phyloP scores from a whole-genome alignment of 768 basidiomycete genomes.

The Suillus sp. region DNA sequence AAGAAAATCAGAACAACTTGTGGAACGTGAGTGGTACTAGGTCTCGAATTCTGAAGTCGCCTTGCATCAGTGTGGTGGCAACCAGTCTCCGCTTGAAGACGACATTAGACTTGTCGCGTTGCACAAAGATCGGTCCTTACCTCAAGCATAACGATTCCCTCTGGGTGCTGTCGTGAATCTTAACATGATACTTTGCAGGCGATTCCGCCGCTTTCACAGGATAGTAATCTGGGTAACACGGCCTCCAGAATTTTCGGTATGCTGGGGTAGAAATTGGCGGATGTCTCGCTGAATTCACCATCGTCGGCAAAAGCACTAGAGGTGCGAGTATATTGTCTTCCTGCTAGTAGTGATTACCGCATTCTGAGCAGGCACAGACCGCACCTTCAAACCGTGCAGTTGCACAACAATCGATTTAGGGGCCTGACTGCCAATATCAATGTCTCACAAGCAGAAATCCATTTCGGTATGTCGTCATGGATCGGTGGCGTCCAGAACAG shows the following conservation, averaged over 20 bases:
- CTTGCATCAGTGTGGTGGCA: not conserved
- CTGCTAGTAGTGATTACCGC: conserved; percentile 42
- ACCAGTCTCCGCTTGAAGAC: not conserved
- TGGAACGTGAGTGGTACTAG: not conserved
- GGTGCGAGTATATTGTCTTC: conserved; percentile 46
- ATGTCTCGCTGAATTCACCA: conserved; percentile 35
- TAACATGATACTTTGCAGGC: not conserved
- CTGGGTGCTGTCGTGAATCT: not conserved
- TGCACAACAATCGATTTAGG: conserved; percentile 46
- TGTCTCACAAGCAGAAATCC: conserved; percentile 19
- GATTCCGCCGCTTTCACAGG: not conserved
- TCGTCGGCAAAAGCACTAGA: conserved; percentile 45
- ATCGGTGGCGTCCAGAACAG: not conserved
- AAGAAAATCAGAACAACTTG: not conserved
- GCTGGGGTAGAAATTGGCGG: conserved; percentile 30
- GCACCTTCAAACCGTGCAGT: conserved; percentile 43
- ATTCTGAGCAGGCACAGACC: conserved; percentile 31
- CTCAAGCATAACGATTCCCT: not conserved
- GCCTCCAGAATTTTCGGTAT: not conserved
- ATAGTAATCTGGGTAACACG: not conserved
- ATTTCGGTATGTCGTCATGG: conserved; percentile 31
- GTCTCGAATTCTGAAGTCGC: not conserved
- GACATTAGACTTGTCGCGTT: not conserved
- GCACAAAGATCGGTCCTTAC: not conserved
- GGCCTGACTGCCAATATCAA: conserved; percentile 33